Conservation (phyloP, 208 protist genomes). For the Trypanosomatidae sp. region DNA sequence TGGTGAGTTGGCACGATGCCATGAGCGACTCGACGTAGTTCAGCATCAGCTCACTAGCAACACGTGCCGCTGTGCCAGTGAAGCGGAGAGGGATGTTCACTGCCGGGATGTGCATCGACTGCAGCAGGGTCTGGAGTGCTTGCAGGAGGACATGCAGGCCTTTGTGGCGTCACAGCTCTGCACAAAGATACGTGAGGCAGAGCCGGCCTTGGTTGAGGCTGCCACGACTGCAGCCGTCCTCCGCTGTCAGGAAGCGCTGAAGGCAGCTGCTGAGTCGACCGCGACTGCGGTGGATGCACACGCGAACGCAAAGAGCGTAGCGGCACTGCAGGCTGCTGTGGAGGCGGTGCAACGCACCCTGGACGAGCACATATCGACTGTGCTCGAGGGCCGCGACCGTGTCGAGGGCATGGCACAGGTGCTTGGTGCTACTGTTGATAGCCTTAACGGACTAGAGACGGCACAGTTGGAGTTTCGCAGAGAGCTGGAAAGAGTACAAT, state of each 20-base stretch:
- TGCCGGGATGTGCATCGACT: conserved; percentile 1
- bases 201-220: conserved; percentile 4
- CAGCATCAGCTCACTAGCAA: conserved; percentile 9
- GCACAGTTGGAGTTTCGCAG: neutral
- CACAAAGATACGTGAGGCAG: neutral
- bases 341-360: conserved; percentile 2
- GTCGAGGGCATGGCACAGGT: neutral
- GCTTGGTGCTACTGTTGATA: conserved; percentile 1
- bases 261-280: neutral
- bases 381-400: neutral
- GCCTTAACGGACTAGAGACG: neutral
- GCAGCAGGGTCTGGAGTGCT: conserved; percentile 3
- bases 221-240: neutral
- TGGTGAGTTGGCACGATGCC: conserved; percentile 8
- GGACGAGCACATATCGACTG: neutral
- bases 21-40: conserved; percentile 11
- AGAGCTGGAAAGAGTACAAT: neutral
- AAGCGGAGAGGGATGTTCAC: neutral
- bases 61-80: neutral
- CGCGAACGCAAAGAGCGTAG: neutral
- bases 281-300: neutral
- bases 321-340: neutral
- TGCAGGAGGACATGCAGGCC: conserved; percentile 1
- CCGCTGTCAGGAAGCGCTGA: conserved; percentile 6
- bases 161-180: conserved; percentile 2